phyloP scores from a whole-genome alignment of 176 grass and related monocot species.

The Zoysia pacifica region DNA sequence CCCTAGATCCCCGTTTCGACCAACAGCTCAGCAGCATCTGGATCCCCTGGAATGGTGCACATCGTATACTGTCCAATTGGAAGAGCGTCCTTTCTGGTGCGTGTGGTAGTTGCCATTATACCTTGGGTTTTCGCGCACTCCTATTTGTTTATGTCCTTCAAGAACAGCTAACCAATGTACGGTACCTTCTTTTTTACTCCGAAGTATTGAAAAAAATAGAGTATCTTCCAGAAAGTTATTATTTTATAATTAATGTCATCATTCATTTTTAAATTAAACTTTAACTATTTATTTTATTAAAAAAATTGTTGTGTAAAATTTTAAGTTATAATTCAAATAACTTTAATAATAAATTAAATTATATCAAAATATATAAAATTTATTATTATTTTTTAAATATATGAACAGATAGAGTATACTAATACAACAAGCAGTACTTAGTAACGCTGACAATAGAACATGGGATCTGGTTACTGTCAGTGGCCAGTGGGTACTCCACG shows the following conservation, averaged over 20 bases:
- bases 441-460: neutral
- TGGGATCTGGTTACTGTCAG: neutral
- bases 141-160: neutral
- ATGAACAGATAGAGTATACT: too few relatives aligned
- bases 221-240: neutral
- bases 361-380: too few relatives aligned
- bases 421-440: too few relatives aligned
- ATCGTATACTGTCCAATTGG: neutral
- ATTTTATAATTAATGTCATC: too few relatives aligned
- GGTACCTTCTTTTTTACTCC: neutral
- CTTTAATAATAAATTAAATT: too few relatives aligned
- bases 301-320: too few relatives aligned
- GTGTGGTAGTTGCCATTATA: neutral
- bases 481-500: too few relatives aligned
- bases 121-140: neutral
- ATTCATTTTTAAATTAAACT: too few relatives aligned
- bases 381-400: too few relatives aligned
- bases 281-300: too few relatives aligned
- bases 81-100: neutral
- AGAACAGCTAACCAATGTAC: neutral
- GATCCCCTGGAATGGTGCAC: neutral
- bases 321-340: too few relatives aligned
- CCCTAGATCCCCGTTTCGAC: neutral
- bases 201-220: neutral
- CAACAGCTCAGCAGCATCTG: conserved; percentile 16